These are phyloP conservation scores for Hypoxylon sp. DNA, from an alignment of 2,329 filamentous ascomycete genomes.

Conservation along the genomic window DNA sequence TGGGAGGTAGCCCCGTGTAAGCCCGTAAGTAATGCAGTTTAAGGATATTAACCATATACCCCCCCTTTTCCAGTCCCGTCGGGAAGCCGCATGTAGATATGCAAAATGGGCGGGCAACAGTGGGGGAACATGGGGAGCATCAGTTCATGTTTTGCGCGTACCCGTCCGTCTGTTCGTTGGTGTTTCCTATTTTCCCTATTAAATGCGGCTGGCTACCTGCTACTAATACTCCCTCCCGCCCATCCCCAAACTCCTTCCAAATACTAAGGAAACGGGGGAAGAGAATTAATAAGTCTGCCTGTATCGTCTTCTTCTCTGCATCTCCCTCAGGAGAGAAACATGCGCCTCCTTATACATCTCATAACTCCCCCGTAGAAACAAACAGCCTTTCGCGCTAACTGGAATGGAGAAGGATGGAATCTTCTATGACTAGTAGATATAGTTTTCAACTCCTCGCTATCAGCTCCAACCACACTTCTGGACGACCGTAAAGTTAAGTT, in stretches of 20 bases:
- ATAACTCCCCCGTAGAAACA: not conserved
- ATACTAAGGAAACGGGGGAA: conserved; percentile 3
- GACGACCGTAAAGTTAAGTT: conserved; percentile 20
- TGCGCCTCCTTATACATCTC: conserved; percentile 14
- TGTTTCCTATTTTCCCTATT: conserved; percentile 15
- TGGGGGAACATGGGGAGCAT: not conserved
- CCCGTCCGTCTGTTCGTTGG: conserved; percentile 13
- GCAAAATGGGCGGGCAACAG: not conserved
- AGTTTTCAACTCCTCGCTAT: not conserved
- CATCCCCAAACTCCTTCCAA: conserved; percentile 1
- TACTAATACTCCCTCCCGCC: conserved; percentile 9
- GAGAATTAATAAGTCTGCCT: not conserved
- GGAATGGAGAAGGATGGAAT: not conserved
- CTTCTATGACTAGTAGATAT: conserved; percentile 1
- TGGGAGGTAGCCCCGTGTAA: not conserved
- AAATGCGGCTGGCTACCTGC: conserved; percentile 20
- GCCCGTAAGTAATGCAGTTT: not conserved
- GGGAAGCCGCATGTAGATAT: conserved; percentile 31
- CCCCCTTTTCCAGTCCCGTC: conserved; percentile 14
- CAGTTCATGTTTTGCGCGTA: conserved; percentile 24
- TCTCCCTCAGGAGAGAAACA: not conserved
- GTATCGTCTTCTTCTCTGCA: not conserved
- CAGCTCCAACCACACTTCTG: not conserved
- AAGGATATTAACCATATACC: not conserved
- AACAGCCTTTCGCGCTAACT: conserved; percentile 13